Percentiles rank a stretch among this genome's conserved stretches.
Conservation (phyloP, 768 basidiomycete genomes). For the Pleurotus sapidus region DNA sequence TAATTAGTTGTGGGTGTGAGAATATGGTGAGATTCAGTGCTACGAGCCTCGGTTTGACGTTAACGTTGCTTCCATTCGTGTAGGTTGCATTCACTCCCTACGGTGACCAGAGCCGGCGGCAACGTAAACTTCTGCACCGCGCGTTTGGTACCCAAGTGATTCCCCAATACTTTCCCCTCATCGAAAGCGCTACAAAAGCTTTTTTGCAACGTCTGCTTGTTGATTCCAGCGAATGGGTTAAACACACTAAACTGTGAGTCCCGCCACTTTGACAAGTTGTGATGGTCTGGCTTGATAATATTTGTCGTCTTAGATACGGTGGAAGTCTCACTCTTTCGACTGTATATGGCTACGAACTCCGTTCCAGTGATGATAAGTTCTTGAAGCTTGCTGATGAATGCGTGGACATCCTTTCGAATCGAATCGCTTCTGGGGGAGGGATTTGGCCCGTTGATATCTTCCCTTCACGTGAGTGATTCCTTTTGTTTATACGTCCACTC, state of each 20-base stretch:
- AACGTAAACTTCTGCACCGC: slow-evolving; percentile 64
- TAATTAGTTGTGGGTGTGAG: slow-evolving; percentile 38
- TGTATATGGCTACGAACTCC: slow-evolving; percentile 44
- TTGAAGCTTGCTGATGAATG: slow-evolving; percentile 24
- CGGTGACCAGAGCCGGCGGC: slow-evolving; percentile 58
- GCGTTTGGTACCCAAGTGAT: slow-evolving; percentile 55
- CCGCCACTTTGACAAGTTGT: slow-evolving; percentile 21
- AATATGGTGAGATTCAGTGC: slow-evolving; percentile 34
- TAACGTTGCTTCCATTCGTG: not conserved
- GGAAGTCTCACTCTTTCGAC: slow-evolving; percentile 40
- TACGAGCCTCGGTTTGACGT: not conserved
- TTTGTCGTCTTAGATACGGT: slow-evolving; percentile 12
- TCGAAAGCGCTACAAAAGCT: slow-evolving; percentile 51
- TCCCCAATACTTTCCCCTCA: slow-evolving; percentile 53
- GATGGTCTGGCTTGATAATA: slow-evolving; percentile 21
- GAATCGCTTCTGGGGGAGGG: slow-evolving; percentile 23
- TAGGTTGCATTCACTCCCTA: slow-evolving; percentile 51
- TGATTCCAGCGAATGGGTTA: slow-evolving; percentile 24
- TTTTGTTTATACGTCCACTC: not conserved
- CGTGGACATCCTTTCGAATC: slow-evolving; percentile 21
- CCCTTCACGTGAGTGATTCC: slow-evolving; percentile 14
- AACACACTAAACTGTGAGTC: slow-evolving; percentile 10
- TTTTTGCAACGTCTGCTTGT: slow-evolving; percentile 57
- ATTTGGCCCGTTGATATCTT: slow-evolving; percentile 35
- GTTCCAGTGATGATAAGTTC: slow-evolving; percentile 23